Base-by-base conservation (phyloP, 2,329 filamentous ascomycete species). In the Bipolaris sorokiniana region DNA sequence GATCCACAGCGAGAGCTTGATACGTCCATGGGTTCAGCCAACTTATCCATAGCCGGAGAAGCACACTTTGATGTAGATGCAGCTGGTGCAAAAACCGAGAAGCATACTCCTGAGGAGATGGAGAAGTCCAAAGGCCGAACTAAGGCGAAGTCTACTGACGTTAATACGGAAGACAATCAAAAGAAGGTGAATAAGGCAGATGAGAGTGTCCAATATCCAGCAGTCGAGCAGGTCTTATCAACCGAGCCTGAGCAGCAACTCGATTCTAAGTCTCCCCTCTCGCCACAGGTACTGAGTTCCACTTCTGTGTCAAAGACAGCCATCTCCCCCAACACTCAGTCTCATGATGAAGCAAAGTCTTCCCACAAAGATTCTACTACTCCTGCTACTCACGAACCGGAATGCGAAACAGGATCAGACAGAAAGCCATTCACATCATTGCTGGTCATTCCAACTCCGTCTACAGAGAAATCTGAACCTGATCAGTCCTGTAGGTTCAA, bases 161-260 rank as follows among this genome's bases (percentile, higher is more conserved):
- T 26, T 23, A 18, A 10, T 23, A 18, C 37, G 11, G 34, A 18
- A 23, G 28, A 45, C 38, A 34, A 47, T 20, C 31, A 31, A 13
- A 48, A 47, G 16, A 49, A 41, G n/a, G 26, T 33, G 10, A 13
- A 18, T 18, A 16, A 18, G 7, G 40, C 38, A 36, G 28, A 45
- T 16, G 49, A 54, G 28, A 41, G 33, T 36, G 60, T 48, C 65
- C 61, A 64, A 58, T 55, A 51, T 11, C 42, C 41, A 15, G 51
- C 42, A 38, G 28, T 15, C 28, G 18, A 45, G 22, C 37, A 48
- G 28, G 23, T 20, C 44, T 50, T 15, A 22, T 48, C 49, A 33
- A 38, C 31, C 20, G 33, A 40, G n/a, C 36, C 22, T 37, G 58
- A 42, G 37, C 22, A 37, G 42, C 63, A 54, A 40, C 47, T 53